Evolutionary conservation across 305 asterid species (phyloP), one percentile per base, ranked within the genome.

Genomic region (Fraxinus ornus): DNA sequence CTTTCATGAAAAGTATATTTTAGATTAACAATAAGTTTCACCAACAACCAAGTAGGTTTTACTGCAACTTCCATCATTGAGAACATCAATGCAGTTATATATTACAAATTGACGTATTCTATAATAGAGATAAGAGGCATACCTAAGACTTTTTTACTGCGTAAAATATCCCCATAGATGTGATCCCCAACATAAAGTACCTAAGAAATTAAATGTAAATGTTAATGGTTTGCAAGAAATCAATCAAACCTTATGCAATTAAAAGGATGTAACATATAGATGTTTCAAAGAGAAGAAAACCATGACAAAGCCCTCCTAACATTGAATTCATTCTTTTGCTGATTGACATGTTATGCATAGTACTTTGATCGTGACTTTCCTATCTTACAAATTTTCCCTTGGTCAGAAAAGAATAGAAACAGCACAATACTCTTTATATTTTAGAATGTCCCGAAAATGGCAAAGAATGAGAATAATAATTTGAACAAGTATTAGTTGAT

Each of bases 171-270:
- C 78, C 99, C 99, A 86, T 97, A 94, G 79, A 97, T 97, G 88
- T 97, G 98, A 91, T 97, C 99, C 57, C 99, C 99, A 86, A 94
- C 98, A 35, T 97, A 97, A 84, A 97, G 99, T 22, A 97, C 98
- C 99, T 97, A 86, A 75, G 62, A 74, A 26, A 71, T 36, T 22
- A 78, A 28, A 83, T 55, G 82, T 79, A 76, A 1, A 24, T 2
- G 17, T 41, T 57, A 82, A 80, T 55, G 70, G 66, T 24, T 32
- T 17, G 81, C 71, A 83, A 82, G 35, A 66, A 24, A 21, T 28
- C 33, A 30, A 35, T 33, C 66, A 78, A 35, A 37, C 26, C 68
- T 57, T 57, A 57, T 28, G 21, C 68, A 57, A 57, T 57, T 19
- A 57, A 19, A 57, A 57, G 12, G 28, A 57, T 19, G 68, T 7